phyloP scores from a whole-genome alignment of 345 rosid species.

The Camelina laxa region DNA sequence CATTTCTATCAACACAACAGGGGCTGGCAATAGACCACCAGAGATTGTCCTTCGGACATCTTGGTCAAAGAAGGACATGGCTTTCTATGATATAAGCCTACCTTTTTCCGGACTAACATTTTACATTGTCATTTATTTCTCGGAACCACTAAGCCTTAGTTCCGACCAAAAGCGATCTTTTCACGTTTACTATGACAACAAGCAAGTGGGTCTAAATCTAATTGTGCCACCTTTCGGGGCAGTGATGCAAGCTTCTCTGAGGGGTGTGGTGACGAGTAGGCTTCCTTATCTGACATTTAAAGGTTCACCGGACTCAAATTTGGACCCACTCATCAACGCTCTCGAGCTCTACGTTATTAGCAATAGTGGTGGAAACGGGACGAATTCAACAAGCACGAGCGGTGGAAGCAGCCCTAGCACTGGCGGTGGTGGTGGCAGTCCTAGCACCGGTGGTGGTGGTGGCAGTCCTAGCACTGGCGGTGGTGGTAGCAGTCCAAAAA shows the following conservation, averaged over 20 bases:
- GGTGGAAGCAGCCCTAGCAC: slow-evolving; percentile 22
- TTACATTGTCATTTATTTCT: slow-evolving; percentile 33
- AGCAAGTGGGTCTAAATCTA: slow-evolving; percentile 16
- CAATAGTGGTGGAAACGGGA: slow-evolving; percentile 24
- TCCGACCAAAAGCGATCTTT: slow-evolving; percentile 34
- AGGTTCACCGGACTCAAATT: slow-evolving; percentile 34
- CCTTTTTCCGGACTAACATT: slow-evolving; percentile 29
- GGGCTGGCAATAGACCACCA: slow-evolving; percentile 30
- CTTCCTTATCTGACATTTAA: slow-evolving; percentile 17
- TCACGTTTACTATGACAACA: background rate
- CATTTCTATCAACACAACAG: slow-evolving; percentile 22
- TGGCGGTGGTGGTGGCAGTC: slow-evolving; percentile 6
- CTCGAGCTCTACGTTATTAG: slow-evolving; percentile 32
- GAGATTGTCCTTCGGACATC: slow-evolving; percentile 35
- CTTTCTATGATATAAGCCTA: slow-evolving; percentile 5
- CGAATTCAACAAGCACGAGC: slow-evolving; percentile 8
- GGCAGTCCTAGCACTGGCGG: slow-evolving; percentile 20
- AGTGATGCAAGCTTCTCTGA: slow-evolving; percentile 4
- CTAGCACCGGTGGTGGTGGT: slow-evolving; percentile 8
- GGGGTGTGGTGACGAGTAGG: background rate
- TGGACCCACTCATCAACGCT: slow-evolving; percentile 36
- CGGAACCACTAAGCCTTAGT: slow-evolving; percentile 30
- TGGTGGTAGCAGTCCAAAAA: background rate
- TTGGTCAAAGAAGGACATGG: slow-evolving; percentile 8
- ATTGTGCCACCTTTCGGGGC: slow-evolving; percentile 31